These are phyloP conservation scores for Mollisia scopiformis DNA, from an alignment of 2,329 filamentous ascomycete genomes.

Conservation along the genomic window DNA sequence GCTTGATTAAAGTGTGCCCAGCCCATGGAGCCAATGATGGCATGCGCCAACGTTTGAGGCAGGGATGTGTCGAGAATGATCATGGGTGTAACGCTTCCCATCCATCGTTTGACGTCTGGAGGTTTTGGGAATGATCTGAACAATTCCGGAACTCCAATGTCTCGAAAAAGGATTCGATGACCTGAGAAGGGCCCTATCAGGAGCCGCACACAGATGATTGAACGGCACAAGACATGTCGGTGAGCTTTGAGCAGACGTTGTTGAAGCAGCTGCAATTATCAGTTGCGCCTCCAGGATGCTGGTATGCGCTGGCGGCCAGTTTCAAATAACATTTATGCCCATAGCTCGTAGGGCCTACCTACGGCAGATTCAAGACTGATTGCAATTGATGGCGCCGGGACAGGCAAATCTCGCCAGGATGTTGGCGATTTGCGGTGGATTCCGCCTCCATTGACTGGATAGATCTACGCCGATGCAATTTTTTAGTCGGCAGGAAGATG, in stretches of 20 bases:
- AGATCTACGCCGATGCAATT: slow-evolving; percentile 30
- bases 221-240: slow-evolving; percentile 15
- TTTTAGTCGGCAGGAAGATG: slow-evolving; percentile 24
- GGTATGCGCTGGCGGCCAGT: slow-evolving; percentile 37
- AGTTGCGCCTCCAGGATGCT: slow-evolving; percentile 30
- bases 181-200: slow-evolving; percentile 10
- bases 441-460: slow-evolving; percentile 28
- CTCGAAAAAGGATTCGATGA: slow-evolving; percentile 20
- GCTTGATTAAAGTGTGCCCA: slow-evolving; percentile 31
- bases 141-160: slow-evolving; percentile 4
- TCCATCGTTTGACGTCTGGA: slow-evolving; percentile 25
- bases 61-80: slow-evolving; percentile 25
- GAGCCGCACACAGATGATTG: too few species aligned
- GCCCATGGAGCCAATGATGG: slow-evolving; percentile 37
- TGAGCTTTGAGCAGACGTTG: slow-evolving; percentile 16
- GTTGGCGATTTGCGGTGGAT: slow-evolving; percentile 24
- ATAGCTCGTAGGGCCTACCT: slow-evolving; percentile 24
- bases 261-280: slow-evolving; percentile 13
- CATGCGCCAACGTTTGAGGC: slow-evolving; percentile 32
- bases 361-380: slow-evolving; percentile 23
- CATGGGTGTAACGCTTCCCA: slow-evolving; percentile 25
- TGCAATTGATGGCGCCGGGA: slow-evolving; percentile 25
- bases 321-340: slow-evolving; percentile 35
- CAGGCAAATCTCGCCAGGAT: slow-evolving; percentile 23
- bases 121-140: slow-evolving; percentile 13